Conservation (phyloP, 345 rosid genomes). For the Salix koriyanagi region DNA sequence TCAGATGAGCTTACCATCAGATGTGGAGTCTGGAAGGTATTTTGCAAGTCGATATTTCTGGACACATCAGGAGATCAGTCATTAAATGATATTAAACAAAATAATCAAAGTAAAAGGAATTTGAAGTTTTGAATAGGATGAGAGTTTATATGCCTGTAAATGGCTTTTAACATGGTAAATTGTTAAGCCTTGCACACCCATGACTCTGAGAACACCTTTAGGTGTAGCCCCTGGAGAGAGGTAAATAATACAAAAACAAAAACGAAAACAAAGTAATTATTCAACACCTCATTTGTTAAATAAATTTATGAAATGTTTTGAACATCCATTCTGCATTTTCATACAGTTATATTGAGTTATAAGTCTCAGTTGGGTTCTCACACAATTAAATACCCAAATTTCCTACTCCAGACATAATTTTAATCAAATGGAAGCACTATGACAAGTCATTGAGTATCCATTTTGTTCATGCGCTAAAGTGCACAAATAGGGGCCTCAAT, state of each 20-base stretch:
- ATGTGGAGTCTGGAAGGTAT: slow-evolving; percentile 86
- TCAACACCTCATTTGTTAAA: not conserved
- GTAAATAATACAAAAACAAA: not conserved
- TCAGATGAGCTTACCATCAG: slow-evolving; percentile 61
- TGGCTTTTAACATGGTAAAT: slow-evolving; percentile 99
- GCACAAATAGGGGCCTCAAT: not conserved
- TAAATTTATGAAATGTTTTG: not conserved
- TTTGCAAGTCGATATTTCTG: slow-evolving; percentile 96
- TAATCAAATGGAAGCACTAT: not conserved
- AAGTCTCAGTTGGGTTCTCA: not conserved
- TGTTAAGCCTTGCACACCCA: slow-evolving; percentile 96
- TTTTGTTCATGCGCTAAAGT: too few relatives aligned
- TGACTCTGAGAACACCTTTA: slow-evolving; percentile 96
- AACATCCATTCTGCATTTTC: not conserved
- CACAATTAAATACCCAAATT: not conserved
- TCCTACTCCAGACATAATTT: not conserved
- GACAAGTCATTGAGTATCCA: not conserved
- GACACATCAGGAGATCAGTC: slow-evolving; percentile 25
- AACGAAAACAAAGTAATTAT: not conserved
- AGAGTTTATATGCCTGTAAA: slow-evolving; percentile 57
- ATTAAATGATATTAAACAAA: slow-evolving; percentile 2
- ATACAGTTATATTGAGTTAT: not conserved
- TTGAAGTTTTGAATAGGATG: not conserved
- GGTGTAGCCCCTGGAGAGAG: slow-evolving; percentile 88
- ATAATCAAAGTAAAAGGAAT: slow-evolving; percentile 3